These are phyloP conservation scores for Eruca vesicaria DNA, from an alignment of 441 rosid species.

Conservation along the genomic window DNA sequence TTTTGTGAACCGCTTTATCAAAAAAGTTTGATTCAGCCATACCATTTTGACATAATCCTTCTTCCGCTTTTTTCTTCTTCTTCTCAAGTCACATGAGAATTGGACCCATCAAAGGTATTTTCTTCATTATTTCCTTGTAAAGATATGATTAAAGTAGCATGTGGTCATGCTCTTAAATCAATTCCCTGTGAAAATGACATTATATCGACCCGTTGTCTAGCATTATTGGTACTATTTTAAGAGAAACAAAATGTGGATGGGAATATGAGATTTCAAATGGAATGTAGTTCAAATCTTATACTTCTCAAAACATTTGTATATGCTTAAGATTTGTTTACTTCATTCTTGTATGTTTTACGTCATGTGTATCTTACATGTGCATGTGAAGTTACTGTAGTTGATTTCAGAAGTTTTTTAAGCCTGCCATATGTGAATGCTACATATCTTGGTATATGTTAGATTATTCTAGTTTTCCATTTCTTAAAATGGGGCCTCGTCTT, in stretches of 20 bases:
- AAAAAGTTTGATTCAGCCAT: slow-evolving; percentile 33
- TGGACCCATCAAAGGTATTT: slow-evolving; percentile 28
- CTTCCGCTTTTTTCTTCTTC: background rate
- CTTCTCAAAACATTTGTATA: background rate
- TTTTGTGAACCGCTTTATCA: slow-evolving; percentile 17
- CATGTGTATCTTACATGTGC: background rate
- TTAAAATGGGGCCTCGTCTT: background rate
- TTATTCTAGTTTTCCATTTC: background rate
- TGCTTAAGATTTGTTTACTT: background rate
- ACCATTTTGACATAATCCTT: background rate
- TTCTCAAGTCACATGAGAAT: slow-evolving; percentile 29
- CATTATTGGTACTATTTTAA: slow-evolving; percentile 28
- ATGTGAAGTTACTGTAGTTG: background rate
- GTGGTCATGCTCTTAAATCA: slow-evolving; percentile 33
- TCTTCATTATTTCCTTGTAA: slow-evolving; percentile 19
- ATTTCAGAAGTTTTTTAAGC: background rate
- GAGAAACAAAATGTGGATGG: background rate
- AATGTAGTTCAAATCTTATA: background rate
- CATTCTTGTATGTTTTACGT: background rate
- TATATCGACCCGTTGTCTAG: slow-evolving; percentile 18
- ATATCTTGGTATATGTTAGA: too few species aligned
- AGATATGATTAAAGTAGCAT: slow-evolving; percentile 30
- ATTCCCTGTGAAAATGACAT: slow-evolving; percentile 36
- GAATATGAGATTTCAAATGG: slow-evolving; percentile 4
- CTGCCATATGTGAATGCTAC: background rate